Base-by-base conservation (phyloP, 139 green algal genomes). In the Picochlorum costavermella region DNA sequence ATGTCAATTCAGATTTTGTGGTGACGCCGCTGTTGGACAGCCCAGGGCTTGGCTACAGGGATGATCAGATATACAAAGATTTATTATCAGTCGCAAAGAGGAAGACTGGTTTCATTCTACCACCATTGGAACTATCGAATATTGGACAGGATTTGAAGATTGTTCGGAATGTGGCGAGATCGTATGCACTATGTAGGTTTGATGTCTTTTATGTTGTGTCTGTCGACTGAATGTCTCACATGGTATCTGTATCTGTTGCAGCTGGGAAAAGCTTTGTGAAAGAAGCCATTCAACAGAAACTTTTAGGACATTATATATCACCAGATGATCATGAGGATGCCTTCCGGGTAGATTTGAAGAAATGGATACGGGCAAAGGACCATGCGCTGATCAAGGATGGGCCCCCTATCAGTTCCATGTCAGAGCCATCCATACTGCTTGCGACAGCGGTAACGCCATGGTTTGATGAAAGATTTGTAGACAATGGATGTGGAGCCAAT, bases 381-480 rank as follows among this genome's bases (percentile, higher is more conserved):
- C 46, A 53, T 53, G 9, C n/a, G 9, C 46, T 28, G n/a, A 53
- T 53, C 46, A 53, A 53, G 46, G n/a, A 53, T 11, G 17, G 17
- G 8, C 46, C 46, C 20, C 33, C 33, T 2, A 0, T 55, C 5
- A 25, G 25, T 25, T n/a, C 58, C n/a, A 49, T 28, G 56, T 17
- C 20, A 30, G 58, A 64, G 25, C 58, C 58, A 17, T 50, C 6
- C 23, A 31, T 64, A 17, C 25, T 64, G 25, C n/a, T 64, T 29
- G 20, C 58, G 12, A 31, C 25, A 28, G 58, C 11, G n/a, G 16
- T 31, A 6, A 25, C 56, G 23, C 58, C 58, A 1, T 64, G 58
- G 58, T 64, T 64, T 51, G 58, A 64, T 31, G 58, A 64, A 4
- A 29, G 58, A 25, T 64, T 64, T 64, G 58, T 64, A 1, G 58